A percentile compares a stretch with the other conserved stretches of the same genome.
These are phyloP conservation scores for Panicum hallii DNA, from an alignment of 202 grass and related monocot genomes.

Conservation along the genomic window DNA sequence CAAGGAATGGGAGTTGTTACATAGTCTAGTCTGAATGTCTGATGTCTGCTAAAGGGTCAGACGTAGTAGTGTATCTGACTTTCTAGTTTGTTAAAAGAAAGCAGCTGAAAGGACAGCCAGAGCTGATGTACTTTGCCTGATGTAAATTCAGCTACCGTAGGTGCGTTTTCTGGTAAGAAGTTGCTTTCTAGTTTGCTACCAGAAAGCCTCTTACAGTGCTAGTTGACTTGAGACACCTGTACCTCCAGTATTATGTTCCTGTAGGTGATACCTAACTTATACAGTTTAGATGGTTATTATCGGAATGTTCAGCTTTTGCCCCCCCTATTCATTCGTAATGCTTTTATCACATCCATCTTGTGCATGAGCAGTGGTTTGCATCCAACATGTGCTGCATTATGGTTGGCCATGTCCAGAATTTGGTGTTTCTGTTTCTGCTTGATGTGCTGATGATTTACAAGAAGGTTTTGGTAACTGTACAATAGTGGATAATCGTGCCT, in stretches of 20 bases:
- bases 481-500: background rate
- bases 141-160: constrained; percentile 64
- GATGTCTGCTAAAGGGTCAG: constrained; percentile 25
- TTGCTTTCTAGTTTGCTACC: constrained; percentile 51
- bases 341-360: background rate
- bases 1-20: constrained; percentile 46
- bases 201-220: constrained; percentile 37
- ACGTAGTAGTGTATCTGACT: constrained; percentile 49
- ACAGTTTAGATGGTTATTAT: constrained; percentile 42
- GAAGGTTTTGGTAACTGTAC: constrained; percentile 19
- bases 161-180: constrained; percentile 51
- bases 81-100: constrained; percentile 49
- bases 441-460: constrained; percentile 15
- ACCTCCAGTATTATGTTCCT: constrained; percentile 32
- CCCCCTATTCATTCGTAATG: background rate
- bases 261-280: constrained; percentile 44
- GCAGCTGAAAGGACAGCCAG: constrained; percentile 46
- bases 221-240: constrained; percentile 19
- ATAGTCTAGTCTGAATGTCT: constrained; percentile 37
- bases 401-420: constrained; percentile 15
- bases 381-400: background rate
- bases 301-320: background rate
- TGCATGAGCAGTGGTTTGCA: background rate
- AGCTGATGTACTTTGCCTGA: constrained; percentile 55
- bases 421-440: background rate